Evolutionary conservation across 345 rosid species (phyloP).

Genomic region (Dovyalis caffra): DNA sequence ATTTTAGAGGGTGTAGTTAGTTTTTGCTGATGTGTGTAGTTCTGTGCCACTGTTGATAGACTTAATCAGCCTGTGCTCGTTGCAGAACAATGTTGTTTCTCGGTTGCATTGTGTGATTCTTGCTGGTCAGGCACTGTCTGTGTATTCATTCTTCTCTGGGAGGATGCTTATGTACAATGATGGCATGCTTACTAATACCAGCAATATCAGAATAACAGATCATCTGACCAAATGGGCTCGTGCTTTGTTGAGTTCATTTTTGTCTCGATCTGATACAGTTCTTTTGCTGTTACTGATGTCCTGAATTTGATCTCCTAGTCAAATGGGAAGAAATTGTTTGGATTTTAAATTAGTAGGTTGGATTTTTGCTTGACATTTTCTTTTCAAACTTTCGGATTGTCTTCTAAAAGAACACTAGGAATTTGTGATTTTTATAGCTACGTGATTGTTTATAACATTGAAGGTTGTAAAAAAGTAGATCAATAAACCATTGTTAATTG

Average conservation of each 20-base stretch:
- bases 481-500: not conserved
- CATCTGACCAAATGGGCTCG: conserved; percentile 27
- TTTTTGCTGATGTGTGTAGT: not conserved
- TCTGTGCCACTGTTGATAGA: not conserved
- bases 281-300: not conserved
- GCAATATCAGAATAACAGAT: conserved; percentile 20
- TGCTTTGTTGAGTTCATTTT: conserved; percentile 9
- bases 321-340: not conserved
- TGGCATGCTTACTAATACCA: conserved; percentile 35
- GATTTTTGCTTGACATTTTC: not conserved
- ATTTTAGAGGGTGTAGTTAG: not conserved
- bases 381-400: not conserved
- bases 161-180: conserved; percentile 22
- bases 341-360: not conserved
- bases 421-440: not conserved
- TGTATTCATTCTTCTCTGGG: conserved; percentile 3
- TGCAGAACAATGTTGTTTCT: not conserved
- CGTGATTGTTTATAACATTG: not conserved
- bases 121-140: conserved; percentile 37
- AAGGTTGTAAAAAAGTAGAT: not conserved
- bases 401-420: not conserved
- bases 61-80: not conserved
- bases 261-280: conserved; percentile 32
- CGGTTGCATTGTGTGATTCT: not conserved
- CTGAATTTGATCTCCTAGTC: not conserved